These are phyloP conservation scores for Hemileccinum rubropunctum DNA, from an alignment of 768 basidiomycete species.

Conservation along the genomic window DNA sequence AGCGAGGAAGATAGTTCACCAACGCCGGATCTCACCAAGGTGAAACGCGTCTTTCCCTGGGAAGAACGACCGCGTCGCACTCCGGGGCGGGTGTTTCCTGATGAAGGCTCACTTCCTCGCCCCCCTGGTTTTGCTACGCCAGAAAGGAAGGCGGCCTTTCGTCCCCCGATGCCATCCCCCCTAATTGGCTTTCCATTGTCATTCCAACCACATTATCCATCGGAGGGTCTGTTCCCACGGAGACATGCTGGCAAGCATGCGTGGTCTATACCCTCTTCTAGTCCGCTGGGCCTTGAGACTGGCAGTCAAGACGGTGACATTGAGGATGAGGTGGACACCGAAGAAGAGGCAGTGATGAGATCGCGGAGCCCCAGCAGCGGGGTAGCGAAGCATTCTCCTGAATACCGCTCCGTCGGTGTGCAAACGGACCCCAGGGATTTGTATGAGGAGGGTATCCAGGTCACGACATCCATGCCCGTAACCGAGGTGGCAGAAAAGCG, in stretches of 20 bases:
- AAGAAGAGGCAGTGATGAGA: conserved; percentile 39
- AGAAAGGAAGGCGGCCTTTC: conserved; percentile 15
- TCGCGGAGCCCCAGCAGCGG: conserved; percentile 33
- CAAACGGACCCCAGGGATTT: conserved; percentile 63
- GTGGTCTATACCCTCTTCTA: conserved; percentile 42
- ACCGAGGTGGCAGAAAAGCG: conserved; percentile 21
- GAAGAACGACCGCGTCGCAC: conserved; percentile 68
- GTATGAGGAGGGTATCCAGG: conserved; percentile 60
- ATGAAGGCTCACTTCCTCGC: conserved; percentile 43
- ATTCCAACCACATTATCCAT: conserved; percentile 73
- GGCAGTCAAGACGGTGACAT: conserved; percentile 82
- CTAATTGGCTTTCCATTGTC: conserved; percentile 50
- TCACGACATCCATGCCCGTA: conserved; percentile 27
- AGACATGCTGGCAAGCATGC: conserved; percentile 65
- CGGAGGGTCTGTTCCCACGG: conserved; percentile 82
- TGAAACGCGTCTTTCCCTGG: conserved; percentile 93
- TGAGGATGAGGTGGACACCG: conserved; percentile 66
- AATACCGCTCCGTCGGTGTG: conserved; percentile 65
- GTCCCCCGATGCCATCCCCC: conserved; percentile 33
- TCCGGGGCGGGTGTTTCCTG: conserved; percentile 74
- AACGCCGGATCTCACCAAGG: conserved; percentile 67
- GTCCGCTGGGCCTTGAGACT: conserved; percentile 42
- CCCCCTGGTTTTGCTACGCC: conserved; percentile 34
- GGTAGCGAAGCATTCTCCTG: conserved; percentile 23
- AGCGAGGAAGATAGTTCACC: conserved; percentile 42